These are phyloP conservation scores for Inga oerstediana DNA, from an alignment of 306 rosid genomes.

Conservation along the genomic window DNA sequence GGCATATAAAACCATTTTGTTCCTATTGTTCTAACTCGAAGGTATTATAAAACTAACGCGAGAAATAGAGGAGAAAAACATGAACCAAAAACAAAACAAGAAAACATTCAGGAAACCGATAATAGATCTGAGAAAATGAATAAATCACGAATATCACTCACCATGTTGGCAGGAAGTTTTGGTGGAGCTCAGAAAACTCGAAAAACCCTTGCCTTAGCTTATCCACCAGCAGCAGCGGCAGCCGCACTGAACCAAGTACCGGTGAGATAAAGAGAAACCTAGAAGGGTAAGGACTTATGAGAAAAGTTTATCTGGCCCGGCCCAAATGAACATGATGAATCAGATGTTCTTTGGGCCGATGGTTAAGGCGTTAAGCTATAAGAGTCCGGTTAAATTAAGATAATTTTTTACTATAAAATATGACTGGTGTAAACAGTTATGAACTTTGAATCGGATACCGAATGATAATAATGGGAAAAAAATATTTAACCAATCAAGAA, in stretches of 20 bases:
- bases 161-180: slow-evolving; percentile 32
- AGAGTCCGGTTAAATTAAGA: no score
- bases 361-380: no score
- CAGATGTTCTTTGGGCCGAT: neutral
- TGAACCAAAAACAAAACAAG: neutral
- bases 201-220: slow-evolving; percentile 2
- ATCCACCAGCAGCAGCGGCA: neutral
- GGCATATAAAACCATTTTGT: neutral
- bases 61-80: neutral
- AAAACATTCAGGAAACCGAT: neutral
- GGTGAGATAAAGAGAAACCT: neutral
- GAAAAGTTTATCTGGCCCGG: neutral
- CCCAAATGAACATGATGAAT: neutral
- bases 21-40: neutral
- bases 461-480: no score
- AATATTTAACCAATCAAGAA: neutral
- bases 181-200: neutral
- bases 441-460: no score
- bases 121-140: slow-evolving; percentile 13
- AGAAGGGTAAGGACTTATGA: neutral
- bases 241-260: neutral
- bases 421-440: no score
- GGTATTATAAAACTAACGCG: no score
- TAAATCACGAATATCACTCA: neutral
- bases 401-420: neutral